Conservation (phyloP, 2,329 filamentous ascomycete genomes). For the Aspergillus jensenii region DNA sequence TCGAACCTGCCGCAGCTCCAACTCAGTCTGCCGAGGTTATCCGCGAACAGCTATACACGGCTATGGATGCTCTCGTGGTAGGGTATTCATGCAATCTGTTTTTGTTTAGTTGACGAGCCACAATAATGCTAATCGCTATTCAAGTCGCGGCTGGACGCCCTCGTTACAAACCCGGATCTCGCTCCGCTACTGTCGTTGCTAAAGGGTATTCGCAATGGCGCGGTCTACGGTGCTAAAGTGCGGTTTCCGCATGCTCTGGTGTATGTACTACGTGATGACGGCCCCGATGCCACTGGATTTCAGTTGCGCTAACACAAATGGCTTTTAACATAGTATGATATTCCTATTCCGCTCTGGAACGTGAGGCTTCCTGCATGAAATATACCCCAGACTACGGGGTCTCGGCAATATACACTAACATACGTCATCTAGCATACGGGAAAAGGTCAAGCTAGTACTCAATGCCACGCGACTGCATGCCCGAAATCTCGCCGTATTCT, state of each 20-base stretch:
- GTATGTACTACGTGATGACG: constrained; percentile 40
- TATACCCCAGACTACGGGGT: not conserved
- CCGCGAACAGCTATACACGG: not conserved
- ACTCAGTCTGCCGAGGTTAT: constrained; percentile 28
- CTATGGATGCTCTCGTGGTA: constrained; percentile 39
- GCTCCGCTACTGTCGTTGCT: constrained; percentile 80
- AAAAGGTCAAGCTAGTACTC: constrained; percentile 76
- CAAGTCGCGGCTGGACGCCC: constrained; percentile 69
- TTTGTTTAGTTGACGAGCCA: not conserved
- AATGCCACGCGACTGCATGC: constrained; percentile 89
- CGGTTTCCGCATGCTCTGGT: constrained; percentile 97
- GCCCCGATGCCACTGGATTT: not conserved
- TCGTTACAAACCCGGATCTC: constrained; percentile 80
- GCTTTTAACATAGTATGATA: constrained; percentile 63
- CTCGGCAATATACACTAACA: not conserved
- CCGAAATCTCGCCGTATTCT: constrained; percentile 86
- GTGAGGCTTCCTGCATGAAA: constrained; percentile 48
- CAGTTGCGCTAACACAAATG: constrained; percentile 17
- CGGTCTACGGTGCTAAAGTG: constrained; percentile 95
- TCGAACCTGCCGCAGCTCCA: constrained; percentile 6
- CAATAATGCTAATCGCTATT: not conserved
- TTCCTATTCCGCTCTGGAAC: constrained; percentile 92
- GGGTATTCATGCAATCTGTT: constrained; percentile 6
- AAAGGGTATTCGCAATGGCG: constrained; percentile 94
- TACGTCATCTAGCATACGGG: constrained; percentile 54